Conservation (phyloP, 148 eudicot genomes). For the Spergularia marina region DNA sequence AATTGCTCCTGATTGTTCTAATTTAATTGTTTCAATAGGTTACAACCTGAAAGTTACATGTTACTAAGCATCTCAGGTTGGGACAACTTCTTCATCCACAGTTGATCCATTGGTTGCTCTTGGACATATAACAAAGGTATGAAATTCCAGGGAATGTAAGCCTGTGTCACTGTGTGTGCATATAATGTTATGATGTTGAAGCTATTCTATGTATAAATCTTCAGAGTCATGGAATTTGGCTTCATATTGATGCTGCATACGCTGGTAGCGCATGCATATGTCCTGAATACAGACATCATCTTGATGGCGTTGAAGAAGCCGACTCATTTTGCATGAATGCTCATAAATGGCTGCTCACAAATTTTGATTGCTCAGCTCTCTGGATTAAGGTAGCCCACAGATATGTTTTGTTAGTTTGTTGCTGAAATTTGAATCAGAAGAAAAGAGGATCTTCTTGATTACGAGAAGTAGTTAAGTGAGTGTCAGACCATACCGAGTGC, state of each 20-base stretch:
- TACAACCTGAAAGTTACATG: too few relatives aligned
- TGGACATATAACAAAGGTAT: constrained; percentile 72
- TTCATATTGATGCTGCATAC: constrained; percentile 91
- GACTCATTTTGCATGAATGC: constrained; percentile 90
- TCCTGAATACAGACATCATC: constrained; percentile 75
- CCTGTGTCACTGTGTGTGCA: background rate
- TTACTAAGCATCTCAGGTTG: constrained; percentile 48
- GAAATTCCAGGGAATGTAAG: too few relatives aligned
- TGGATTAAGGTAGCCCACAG: constrained; percentile 66
- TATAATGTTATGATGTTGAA: background rate
- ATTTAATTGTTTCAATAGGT: too few relatives aligned
- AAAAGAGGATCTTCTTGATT: too few relatives aligned
- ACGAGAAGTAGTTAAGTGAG: too few relatives aligned
- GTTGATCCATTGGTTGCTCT: constrained; percentile 81
- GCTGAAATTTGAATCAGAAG: too few relatives aligned
- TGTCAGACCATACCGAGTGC: too few relatives aligned
- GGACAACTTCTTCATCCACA: constrained; percentile 94
- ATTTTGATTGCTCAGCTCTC: constrained; percentile 89
- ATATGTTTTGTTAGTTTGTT: too few relatives aligned
- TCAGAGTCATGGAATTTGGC: constrained; percentile 72
- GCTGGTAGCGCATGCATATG: constrained; percentile 99
- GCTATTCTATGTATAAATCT: constrained; percentile 17
- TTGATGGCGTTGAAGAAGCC: constrained; percentile 86
- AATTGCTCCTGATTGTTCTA: too few relatives aligned
- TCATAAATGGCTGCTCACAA: constrained; percentile 91